phyloP scores from a whole-genome alignment of 306 rosid genomes.

The Sicyos baderoa region DNA sequence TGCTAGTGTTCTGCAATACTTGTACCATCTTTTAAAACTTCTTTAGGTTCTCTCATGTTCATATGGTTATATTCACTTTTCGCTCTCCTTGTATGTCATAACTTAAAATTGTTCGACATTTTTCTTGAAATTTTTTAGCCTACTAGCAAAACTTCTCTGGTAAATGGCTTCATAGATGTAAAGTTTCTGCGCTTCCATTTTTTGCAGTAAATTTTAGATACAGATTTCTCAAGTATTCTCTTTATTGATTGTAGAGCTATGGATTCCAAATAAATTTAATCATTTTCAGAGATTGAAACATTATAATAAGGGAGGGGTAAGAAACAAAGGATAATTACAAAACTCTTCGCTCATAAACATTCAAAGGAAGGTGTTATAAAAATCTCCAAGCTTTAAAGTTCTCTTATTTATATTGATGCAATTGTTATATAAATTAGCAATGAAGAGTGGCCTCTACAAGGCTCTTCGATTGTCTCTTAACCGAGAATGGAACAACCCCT shows the following conservation, averaged over 20 bases:
- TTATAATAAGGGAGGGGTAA: not conserved
- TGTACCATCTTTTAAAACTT: not conserved
- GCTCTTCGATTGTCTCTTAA: not conserved
- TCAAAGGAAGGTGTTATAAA: not conserved
- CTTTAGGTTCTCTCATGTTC: conserved; percentile 2
- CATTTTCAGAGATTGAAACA: not conserved
- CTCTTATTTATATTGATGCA: not conserved
- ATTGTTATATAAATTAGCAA: not conserved
- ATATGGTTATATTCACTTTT: not conserved
- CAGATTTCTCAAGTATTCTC: not conserved
- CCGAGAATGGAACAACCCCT: not conserved
- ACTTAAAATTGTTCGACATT: not conserved
- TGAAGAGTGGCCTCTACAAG: not conserved
- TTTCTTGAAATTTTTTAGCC: not conserved
- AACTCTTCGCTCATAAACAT: not conserved
- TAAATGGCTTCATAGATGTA: too few relatives aligned
- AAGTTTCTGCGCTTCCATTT: too few relatives aligned
- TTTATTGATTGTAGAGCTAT: not conserved
- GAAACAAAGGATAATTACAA: not conserved
- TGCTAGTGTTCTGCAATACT: not conserved
- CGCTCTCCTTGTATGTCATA: too few relatives aligned
- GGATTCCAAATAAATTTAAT: not conserved
- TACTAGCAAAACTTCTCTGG: too few relatives aligned
- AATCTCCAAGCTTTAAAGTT: not conserved
- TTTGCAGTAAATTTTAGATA: not conserved